Base-by-base conservation (phyloP, 164 flowering plant species). In the Nymphaea colorata region DNA sequence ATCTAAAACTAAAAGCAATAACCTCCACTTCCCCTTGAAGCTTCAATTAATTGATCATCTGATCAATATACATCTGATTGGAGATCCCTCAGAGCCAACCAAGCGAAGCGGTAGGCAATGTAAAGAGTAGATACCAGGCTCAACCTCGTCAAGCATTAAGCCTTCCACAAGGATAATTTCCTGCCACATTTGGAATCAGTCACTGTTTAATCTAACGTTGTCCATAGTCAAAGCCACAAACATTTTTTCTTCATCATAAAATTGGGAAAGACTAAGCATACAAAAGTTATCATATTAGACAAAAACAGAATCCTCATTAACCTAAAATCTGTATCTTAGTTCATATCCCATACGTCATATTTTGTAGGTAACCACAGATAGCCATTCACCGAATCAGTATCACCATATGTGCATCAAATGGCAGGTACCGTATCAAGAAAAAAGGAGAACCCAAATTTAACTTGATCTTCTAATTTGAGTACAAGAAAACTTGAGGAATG, bases 11-110 rank as follows among this genome's bases (percentile, higher is more conserved):
- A n/a, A n/a, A 6, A 5, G 51, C 6, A 65, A 14, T 10, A 43
- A 44, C 67, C 8, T n/a, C 53, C 67, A 44, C 14, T 15, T 44
- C 12, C 3, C 51, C 44, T 5, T 59, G 10, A 67, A 3, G n/a
- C 61, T 43, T 42, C 41, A 61, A 10, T 12, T 43, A 36, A 43
- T 42, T 51, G n/a, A 64, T 77, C 67, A 76, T 70, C 76, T 72
- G 68, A 79, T 79, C 42, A 79, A 79, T 70, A 79, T 75, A 76
- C 82, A 74, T 74, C 79, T 74, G 68, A 83, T 82, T 53, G 98
- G 96, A 44, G 93, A 83, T 67, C 93, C 96, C 80, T 90, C 96
- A 36, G 94, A 82, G 36, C 92, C 94, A 42, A 73, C 72, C 78
- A 90, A 69, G 75, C 96, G 82, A 41, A 88, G 75, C 63, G 90